These are phyloP conservation scores for Talaromyces sp. DNA, from an alignment of 2,329 filamentous ascomycete species.

Conservation along the genomic window DNA sequence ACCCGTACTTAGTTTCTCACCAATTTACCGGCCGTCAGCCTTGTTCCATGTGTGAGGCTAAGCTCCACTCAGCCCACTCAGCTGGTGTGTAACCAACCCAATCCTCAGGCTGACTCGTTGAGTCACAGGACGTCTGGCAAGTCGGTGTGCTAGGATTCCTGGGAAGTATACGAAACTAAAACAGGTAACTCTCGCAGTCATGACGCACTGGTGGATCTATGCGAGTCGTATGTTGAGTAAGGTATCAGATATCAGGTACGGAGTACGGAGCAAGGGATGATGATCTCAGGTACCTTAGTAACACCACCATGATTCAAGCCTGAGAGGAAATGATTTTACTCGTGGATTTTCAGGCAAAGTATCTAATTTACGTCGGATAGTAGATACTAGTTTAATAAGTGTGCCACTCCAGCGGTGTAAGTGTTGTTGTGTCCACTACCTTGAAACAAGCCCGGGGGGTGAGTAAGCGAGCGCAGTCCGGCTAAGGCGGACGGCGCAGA, in stretches of 20 bases:
- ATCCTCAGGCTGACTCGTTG: constrained; percentile 10
- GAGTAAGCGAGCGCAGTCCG: neutral
- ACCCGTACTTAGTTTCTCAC: neutral
- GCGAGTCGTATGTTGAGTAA: constrained; percentile 1
- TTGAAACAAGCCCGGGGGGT: neutral
- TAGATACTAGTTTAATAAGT: constrained; percentile 4
- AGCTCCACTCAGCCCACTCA: constrained; percentile 5
- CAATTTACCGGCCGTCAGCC: constrained; percentile 9
- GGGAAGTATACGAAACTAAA: neutral
- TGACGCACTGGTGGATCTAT: constrained; percentile 5
- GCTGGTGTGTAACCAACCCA: constrained; percentile 4
- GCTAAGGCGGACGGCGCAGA: neutral
- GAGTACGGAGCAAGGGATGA: neutral
- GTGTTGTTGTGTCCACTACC: neutral
- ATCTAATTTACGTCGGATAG: neutral
- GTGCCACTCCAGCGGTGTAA: constrained; percentile 6
- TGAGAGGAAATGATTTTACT: neutral
- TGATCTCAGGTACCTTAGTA: neutral
- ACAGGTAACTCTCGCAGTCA: constrained; percentile 1
- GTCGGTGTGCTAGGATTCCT: neutral
- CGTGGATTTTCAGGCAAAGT: neutral
- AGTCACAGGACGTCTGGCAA: constrained; percentile 1
- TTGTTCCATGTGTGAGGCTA: constrained; percentile 10
- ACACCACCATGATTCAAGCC: neutral
- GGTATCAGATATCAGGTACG: neutral